Percentiles rank a stretch among this genome's conserved stretches.
Evolutionary conservation across 345 rosid genomes (phyloP).

Genomic region (Salix brachista): DNA sequence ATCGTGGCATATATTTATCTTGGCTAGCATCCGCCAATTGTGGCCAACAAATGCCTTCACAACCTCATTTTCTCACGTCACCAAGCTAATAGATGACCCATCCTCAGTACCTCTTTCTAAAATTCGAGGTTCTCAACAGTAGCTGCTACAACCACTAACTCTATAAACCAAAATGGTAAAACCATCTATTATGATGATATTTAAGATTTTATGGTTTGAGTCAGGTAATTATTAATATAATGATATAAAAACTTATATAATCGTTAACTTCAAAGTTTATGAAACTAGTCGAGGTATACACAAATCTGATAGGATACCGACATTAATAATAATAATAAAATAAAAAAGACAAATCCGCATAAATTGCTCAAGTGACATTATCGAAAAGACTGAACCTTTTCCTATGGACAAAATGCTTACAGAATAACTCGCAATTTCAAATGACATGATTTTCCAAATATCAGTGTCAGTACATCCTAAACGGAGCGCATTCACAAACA

Average conservation of each 20-base stretch:
- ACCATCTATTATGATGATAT: too few relatives aligned
- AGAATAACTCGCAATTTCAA: not conserved
- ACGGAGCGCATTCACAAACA: not conserved
- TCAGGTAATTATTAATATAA: too few relatives aligned
- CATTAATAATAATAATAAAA: too few relatives aligned
- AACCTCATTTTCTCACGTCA: not conserved
- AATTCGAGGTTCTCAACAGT: not conserved
- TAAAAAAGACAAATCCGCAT: not conserved
- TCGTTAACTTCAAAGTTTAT: too few relatives aligned
- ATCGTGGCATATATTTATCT: too few relatives aligned
- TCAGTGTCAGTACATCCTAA: not conserved
- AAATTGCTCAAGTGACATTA: not conserved
- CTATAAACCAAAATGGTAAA: too few relatives aligned
- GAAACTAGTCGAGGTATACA: too few relatives aligned
- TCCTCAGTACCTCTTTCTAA: not conserved
- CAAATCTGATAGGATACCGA: too few relatives aligned
- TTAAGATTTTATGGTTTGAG: too few relatives aligned
- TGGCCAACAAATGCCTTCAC: too few relatives aligned
- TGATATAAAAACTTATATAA: accelerated
- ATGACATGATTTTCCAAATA: not conserved
- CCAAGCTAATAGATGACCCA: not conserved
- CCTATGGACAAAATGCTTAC: not conserved
- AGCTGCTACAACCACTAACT: not conserved
- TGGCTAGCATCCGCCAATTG: too few relatives aligned
- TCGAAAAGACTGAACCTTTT: not conserved